Evolutionary conservation across 805 yeast genomes (phyloP).

Genomic region (Candida anglica): DNA sequence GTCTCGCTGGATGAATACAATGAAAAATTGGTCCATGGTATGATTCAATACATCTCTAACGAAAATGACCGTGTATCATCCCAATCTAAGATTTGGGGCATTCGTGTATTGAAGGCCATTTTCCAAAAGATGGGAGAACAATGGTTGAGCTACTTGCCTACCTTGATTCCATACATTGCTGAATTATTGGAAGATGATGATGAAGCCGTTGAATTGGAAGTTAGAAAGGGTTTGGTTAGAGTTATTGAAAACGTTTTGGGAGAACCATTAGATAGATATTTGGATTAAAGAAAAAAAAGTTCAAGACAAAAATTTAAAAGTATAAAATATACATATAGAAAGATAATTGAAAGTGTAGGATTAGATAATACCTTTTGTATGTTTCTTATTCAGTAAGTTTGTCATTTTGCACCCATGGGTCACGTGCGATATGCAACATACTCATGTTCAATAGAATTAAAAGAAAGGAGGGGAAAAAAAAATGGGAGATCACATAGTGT

Average conservation of each 20-base stretch:
- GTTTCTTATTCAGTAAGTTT: too few species aligned
- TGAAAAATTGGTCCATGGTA: conserved; percentile 50
- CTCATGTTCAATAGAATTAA: too few species aligned
- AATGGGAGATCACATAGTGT: not conserved
- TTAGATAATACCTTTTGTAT: not conserved
- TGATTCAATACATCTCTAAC: conserved; percentile 42
- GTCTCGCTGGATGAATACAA: conserved; percentile 69
- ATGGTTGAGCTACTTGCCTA: conserved; percentile 90
- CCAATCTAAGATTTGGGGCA: conserved; percentile 81
- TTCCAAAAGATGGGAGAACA: conserved; percentile 92
- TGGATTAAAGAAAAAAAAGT: conserved; percentile 46
- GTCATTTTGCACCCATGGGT: too few species aligned
- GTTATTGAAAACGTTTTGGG: conserved; percentile 91
- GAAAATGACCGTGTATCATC: conserved; percentile 46
- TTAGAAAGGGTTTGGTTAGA: conserved; percentile 83
- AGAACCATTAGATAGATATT: conserved; percentile 85
- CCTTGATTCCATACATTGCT: conserved; percentile 91
- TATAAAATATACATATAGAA: not conserved
- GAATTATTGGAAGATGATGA: conserved; percentile 95
- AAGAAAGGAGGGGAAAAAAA: not conserved
- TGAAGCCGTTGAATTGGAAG: conserved; percentile 86
- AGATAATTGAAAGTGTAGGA: not conserved
- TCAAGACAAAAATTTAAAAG: not conserved
- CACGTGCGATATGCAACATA: too few species aligned
- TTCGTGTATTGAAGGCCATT: conserved; percentile 70